Conservation (phyloP, 345 rosid genomes). For the Lepidium sativum region DNA sequence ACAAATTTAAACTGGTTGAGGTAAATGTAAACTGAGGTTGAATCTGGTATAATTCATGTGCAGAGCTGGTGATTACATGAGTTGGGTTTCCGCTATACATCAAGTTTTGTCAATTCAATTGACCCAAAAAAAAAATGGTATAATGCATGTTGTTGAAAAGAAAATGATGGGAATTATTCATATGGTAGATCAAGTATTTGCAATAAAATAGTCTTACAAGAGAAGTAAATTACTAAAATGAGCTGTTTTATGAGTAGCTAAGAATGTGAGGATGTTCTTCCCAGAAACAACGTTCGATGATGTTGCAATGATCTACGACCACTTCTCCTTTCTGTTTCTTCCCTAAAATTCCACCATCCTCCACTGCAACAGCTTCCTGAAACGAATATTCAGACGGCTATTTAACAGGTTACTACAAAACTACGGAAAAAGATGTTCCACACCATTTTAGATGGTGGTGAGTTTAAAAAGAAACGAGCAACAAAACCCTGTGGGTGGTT, state of each 20-base stretch:
- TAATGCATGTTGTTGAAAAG: neutral
- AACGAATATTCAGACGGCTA: constrained; percentile 16
- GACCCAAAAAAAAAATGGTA: too few species aligned
- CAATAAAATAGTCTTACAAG: constrained; percentile 1
- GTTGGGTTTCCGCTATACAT: too few species aligned
- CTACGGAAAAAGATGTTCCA: neutral
- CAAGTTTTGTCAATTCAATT: too few species aligned
- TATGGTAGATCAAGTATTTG: neutral
- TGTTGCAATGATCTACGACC: constrained; percentile 42
- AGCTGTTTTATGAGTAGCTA: constrained; percentile 2
- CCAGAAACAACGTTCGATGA: constrained; percentile 67
- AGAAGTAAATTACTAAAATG: neutral
- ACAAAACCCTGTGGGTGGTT: neutral
- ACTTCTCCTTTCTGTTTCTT: constrained; percentile 24
- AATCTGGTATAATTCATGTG: too few species aligned
- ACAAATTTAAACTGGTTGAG: neutral
- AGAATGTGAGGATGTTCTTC: constrained; percentile 43
- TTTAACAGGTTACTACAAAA: neutral
- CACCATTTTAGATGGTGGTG: neutral
- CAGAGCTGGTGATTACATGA: too few species aligned
- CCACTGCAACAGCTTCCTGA: constrained; percentile 18
- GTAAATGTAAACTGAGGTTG: too few species aligned
- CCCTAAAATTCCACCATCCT: constrained; percentile 15
- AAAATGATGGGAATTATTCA: neutral
- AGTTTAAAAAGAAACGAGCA: neutral